These are phyloP conservation scores for Choanephora cucurbitarum DNA, from an alignment of 371 early-diverging fungal genomes.

Conservation along the genomic window DNA sequence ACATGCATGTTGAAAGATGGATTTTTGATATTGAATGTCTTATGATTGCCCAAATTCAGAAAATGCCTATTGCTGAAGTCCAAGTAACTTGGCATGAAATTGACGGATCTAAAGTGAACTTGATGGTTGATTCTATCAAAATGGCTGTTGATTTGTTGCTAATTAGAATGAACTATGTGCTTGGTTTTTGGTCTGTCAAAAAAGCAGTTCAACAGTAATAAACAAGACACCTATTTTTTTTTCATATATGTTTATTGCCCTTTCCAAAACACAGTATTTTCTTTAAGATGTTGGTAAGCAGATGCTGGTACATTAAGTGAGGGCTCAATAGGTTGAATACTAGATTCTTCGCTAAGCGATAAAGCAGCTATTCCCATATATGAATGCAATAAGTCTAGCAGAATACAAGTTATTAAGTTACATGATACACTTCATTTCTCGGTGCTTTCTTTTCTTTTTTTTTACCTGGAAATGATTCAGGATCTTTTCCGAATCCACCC, in stretches of 20 bases:
- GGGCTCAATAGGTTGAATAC: constrained; percentile 51
- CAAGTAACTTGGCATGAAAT: constrained; percentile 96
- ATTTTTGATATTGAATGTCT: constrained; percentile 96
- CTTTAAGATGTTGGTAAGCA: constrained; percentile 29
- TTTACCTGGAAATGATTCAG: constrained; percentile 65
- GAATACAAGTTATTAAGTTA: neutral
- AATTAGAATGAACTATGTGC: constrained; percentile 83
- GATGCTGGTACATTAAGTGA: constrained; percentile 59
- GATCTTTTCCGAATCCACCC: constrained; percentile 85
- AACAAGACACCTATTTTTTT: neutral
- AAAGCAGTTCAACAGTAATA: constrained; percentile 1
- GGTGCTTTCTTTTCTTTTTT: neutral
- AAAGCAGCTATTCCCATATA: constrained; percentile 86
- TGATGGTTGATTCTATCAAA: constrained; percentile 82
- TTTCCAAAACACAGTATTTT: constrained; percentile 30
- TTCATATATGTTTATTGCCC: constrained; percentile 76
- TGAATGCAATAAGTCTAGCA: constrained; percentile 66
- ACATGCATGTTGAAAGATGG: constrained; percentile 94
- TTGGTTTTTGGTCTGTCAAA: constrained; percentile 76
- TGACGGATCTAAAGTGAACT: constrained; percentile 89
- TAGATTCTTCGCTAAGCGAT: constrained; percentile 62
- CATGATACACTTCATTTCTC: neutral
- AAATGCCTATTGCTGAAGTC: constrained; percentile 85
- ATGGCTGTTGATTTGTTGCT: constrained; percentile 90
- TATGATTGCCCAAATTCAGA: constrained; percentile 69